Evolutionary conservation across 1,284 basidiomycete species (phyloP), one percentile per base, ranked within the genome.

Genomic region (Neonothopanus nambi): DNA sequence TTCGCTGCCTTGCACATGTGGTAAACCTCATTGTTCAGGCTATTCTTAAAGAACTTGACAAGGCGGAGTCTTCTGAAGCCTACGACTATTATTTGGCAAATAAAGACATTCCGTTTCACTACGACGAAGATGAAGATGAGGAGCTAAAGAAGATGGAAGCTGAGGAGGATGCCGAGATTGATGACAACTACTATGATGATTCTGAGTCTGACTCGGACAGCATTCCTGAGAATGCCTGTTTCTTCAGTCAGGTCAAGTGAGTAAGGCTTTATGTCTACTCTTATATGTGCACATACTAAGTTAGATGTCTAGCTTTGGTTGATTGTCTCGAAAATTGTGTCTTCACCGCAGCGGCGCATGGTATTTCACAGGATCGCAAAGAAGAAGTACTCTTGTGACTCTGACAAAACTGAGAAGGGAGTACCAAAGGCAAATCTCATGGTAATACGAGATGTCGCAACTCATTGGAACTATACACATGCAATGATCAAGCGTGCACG

Each of bases 61-160:
- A 72, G 44, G 69, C 62, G 5, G 66, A 66, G 3, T 63, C 69
- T 51, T 67, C 66, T 1, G 63, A 65, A 8, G 39, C 49, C 0
- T 38, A 52, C 5, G 68, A 72, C 54, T 67, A 67, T 49, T 71
- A 64, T 49, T 21, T 48, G 8, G 23, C 46, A 18, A 40, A 63
- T 35, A 69, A 70, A 54, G 59, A 63, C 9, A 21, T 48, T 5
- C 67, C 68, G 0, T 50, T 70, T 30, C 65, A 70, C 48, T 67
- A 65, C 48, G 56, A 67, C 48, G 30, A 56, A 17, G 55, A 62
- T 1, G 43, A 55, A 3, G 69, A 71, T 51, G 50, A 56, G n/a
- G 62, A 65, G 1, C 54, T 60, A 21, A 23, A 35, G 2, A 54
- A 46, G 9, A 17, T 62, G 21, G 63, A 63, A 36, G 26, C 41